These are phyloP conservation scores for Ustilago cynodontis DNA, from an alignment of 1,284 basidiomycete genomes.

Conservation along the genomic window DNA sequence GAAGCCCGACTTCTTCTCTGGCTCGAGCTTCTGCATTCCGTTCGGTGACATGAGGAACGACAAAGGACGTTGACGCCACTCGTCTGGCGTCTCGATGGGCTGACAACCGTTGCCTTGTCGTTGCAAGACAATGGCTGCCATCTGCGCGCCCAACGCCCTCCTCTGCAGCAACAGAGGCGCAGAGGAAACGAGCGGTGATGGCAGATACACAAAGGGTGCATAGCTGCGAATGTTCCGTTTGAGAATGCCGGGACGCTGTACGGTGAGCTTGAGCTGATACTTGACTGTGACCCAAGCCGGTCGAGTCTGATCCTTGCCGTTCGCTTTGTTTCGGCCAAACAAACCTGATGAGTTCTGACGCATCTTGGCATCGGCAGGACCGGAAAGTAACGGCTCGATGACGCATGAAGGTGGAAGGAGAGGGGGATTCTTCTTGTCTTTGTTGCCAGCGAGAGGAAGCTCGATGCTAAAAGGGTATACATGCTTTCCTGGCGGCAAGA, in stretches of 20 bases:
- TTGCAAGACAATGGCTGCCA: constrained; percentile 34
- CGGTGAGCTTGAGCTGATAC: constrained; percentile 64
- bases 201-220: constrained; percentile 63
- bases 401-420: constrained; percentile 39
- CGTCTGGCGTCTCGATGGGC: constrained; percentile 24
- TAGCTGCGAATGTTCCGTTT: constrained; percentile 60
- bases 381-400: constrained; percentile 40
- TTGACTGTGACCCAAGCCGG: constrained; percentile 62
- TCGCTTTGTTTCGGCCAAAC: constrained; percentile 26
- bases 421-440: constrained; percentile 27
- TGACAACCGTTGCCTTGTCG: constrained; percentile 31
- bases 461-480: constrained; percentile 53
- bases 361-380: constrained; percentile 18
- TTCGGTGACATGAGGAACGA: constrained; percentile 29
- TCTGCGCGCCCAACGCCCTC: constrained; percentile 36
- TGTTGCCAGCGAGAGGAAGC: constrained; percentile 30
- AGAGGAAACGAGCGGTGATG: constrained; percentile 47
- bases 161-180: constrained; percentile 36
- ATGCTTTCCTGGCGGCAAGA: constrained; percentile 44
- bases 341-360: constrained; percentile 30
- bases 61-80: constrained; percentile 27
- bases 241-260: constrained; percentile 59
- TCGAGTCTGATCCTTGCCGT: constrained; percentile 11
- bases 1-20: constrained; percentile 24
- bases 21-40: constrained; percentile 24